Conservation (phyloP, 2,329 filamentous ascomycete genomes). For the Meredithiella fracta region DNA sequence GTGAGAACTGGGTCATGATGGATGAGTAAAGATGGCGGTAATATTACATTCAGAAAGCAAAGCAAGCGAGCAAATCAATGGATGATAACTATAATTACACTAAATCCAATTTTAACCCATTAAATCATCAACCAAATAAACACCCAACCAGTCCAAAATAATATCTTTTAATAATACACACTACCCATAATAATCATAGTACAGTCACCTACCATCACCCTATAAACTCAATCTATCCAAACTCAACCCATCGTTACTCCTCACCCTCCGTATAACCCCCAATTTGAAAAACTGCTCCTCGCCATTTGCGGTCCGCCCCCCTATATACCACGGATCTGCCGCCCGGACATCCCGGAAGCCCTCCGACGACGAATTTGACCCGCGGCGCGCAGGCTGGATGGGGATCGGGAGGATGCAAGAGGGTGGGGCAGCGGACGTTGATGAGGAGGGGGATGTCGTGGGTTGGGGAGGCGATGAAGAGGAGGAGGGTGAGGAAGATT, state of each 20-base stretch:
- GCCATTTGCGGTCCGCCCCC: conserved; percentile 56
- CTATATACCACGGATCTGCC: conserved; percentile 68
- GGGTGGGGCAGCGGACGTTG: conserved; percentile 3
- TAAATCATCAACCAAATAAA: too few species aligned
- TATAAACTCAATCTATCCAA: conserved; percentile 61
- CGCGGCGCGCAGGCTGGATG: conserved; percentile 32
- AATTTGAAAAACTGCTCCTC: conserved; percentile 72
- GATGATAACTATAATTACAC: too few species aligned
- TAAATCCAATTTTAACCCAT: too few species aligned
- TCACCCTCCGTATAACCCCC: conserved; percentile 54
- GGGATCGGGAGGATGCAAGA: conserved; percentile 24
- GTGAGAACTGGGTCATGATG: too few species aligned
- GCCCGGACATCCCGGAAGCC: conserved; percentile 58
- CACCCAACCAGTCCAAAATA: too few species aligned
- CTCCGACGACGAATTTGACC: conserved; percentile 59
- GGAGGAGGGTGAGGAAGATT: conserved; percentile 11
- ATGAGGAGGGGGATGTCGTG: neutral
- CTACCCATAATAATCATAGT: too few species aligned
- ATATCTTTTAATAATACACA: too few species aligned
- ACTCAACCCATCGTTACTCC: conserved; percentile 59
- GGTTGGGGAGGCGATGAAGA: conserved; percentile 14
- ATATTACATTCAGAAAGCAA: too few species aligned
- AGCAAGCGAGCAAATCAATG: too few species aligned
- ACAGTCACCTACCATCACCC: neutral
- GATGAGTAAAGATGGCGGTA: too few species aligned